Percentiles rank a stretch among this genome's conserved stretches.
Evolutionary conservation across 257 asterid genomes (phyloP).

Genomic region (Voacanga thouarsii): DNA sequence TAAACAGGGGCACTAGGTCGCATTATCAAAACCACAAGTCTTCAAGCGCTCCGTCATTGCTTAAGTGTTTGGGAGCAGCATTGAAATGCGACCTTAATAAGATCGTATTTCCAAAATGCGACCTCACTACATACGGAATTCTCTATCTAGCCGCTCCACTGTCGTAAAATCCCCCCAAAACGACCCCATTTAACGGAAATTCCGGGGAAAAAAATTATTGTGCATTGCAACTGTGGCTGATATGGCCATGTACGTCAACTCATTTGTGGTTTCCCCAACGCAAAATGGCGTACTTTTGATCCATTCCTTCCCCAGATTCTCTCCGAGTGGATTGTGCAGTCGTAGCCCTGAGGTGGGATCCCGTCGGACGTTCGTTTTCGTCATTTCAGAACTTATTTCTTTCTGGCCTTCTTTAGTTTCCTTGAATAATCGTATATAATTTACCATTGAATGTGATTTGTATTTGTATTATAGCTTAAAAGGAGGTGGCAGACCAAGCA

Average conservation of each 20-base stretch:
- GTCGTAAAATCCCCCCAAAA: too few species aligned
- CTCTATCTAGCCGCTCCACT: too few species aligned
- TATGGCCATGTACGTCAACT: not conserved
- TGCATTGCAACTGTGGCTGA: too few species aligned
- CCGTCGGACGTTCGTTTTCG: not conserved
- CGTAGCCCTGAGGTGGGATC: not conserved
- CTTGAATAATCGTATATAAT: not conserved
- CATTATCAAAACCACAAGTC: too few species aligned
- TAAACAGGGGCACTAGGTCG: too few species aligned
- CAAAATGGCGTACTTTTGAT: not conserved
- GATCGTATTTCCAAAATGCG: too few species aligned
- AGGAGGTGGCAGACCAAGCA: not conserved
- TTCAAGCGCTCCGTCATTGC: too few species aligned
- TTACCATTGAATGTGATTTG: not conserved
- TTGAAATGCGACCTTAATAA: too few species aligned
- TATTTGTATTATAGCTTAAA: not conserved
- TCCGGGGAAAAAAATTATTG: too few species aligned
- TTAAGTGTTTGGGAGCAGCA: too few species aligned
- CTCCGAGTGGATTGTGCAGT: not conserved
- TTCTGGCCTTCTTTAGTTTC: not conserved
- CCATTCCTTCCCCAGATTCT: not conserved
- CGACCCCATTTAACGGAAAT: too few species aligned
- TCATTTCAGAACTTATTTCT: not conserved
- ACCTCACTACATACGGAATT: too few species aligned
- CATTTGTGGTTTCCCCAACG: not conserved